Evolutionary conservation across 148 eudicot genomes (phyloP).

Genomic region (Rhododendron kiyosumense): DNA sequence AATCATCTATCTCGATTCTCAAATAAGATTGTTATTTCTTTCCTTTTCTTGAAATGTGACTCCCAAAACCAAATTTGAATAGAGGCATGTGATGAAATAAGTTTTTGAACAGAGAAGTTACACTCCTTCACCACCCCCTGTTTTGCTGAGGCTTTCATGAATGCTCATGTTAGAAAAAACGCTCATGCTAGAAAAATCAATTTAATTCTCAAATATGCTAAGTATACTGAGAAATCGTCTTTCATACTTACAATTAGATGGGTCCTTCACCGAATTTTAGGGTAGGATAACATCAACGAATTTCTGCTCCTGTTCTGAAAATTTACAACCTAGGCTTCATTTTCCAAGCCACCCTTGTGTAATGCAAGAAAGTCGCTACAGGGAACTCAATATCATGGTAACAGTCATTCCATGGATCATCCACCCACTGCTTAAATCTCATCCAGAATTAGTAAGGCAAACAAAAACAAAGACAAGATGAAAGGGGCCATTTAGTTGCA

Average conservation of each 20-base stretch:
- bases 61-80: neutral
- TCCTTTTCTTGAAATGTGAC: neutral
- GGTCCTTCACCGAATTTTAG: no score
- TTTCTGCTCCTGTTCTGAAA: neutral
- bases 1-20: no score
- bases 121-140: neutral
- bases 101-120: neutral
- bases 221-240: no score
- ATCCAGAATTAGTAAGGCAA: neutral
- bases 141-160: neutral
- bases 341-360: neutral
- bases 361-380: neutral
- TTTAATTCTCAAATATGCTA: no score
- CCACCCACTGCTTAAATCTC: neutral
- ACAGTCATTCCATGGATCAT: neutral
- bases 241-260: no score
- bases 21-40: no score
- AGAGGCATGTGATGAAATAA: no score
- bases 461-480: neutral
- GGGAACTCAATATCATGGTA: neutral
- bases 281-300: neutral
- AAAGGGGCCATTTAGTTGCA: neutral
- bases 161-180: no score
- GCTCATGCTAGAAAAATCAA: no score
- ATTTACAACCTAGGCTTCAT: neutral